These are phyloP conservation scores for Rhizopus sp. DNA, from an alignment of 371 early-diverging fungal genomes.

Conservation along the genomic window DNA sequence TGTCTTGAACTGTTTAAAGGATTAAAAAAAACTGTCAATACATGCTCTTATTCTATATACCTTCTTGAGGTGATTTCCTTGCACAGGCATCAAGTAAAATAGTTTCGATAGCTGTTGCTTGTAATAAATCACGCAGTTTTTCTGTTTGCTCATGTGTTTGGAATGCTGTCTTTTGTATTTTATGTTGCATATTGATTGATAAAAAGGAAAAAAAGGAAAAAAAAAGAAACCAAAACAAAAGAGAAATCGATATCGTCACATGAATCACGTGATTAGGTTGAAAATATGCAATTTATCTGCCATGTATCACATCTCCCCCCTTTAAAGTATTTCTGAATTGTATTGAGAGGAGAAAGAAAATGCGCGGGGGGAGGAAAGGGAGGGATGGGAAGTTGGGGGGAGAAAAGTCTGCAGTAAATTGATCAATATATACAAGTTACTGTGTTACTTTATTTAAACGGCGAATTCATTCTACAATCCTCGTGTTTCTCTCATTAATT, in stretches of 20 bases:
- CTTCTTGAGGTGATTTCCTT: slow-evolving; percentile 33
- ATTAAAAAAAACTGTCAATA: background rate
- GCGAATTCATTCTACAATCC: background rate
- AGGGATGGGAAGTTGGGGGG: too few relatives aligned
- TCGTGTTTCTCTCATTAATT: background rate
- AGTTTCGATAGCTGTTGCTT: slow-evolving; percentile 29
- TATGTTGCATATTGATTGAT: slow-evolving; percentile 21
- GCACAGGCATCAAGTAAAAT: slow-evolving; percentile 42
- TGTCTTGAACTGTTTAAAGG: slow-evolving; percentile 25
- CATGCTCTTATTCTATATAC: slow-evolving; percentile 16
- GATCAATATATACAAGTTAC: background rate
- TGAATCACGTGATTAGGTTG: background rate
- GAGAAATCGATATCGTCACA: background rate
- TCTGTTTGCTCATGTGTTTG: slow-evolving; percentile 25
- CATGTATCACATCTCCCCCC: too few relatives aligned
- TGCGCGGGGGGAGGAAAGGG: too few relatives aligned
- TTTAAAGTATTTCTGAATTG: too few relatives aligned
- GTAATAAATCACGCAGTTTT: slow-evolving; percentile 34
- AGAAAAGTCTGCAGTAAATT: too few relatives aligned
- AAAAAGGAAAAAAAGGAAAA: slow-evolving; percentile 2
- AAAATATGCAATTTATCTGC: too few relatives aligned
- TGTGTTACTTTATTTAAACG: slow-evolving; percentile 5
- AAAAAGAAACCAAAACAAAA: background rate
- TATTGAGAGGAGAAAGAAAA: too few relatives aligned
- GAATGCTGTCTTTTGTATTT: slow-evolving; percentile 37